Base-by-base conservation (phyloP, 2,329 filamentous ascomycete species). In the Neodidymelliopsis sp. region DNA sequence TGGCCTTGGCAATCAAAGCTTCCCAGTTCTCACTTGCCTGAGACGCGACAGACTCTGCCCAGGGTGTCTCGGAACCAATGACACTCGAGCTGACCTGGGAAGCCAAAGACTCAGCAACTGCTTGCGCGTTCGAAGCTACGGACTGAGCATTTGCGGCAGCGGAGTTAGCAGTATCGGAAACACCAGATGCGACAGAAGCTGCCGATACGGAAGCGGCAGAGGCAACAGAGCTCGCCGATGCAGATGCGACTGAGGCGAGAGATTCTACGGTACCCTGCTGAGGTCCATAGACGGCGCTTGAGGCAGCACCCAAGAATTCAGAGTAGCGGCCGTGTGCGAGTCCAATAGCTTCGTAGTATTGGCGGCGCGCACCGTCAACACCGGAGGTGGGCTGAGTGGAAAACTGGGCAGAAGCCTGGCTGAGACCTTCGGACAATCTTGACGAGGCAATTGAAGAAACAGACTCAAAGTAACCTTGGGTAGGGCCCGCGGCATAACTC, bases 281-380 rank as follows among this genome's bases (percentile, higher is more conserved):
- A 27, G 77, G 72, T 41, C 80, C 80, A 45, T 84, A 86, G 29
- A 90, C 77, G 15, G 86, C 89, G 25, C 82, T 84, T 8, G 88
- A 90, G 6, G 89, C 90, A 4, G 86, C 85, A 10, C 80, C 79
- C 2, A 94, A 57, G 63, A 94, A 93, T 38, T 87, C 86, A 4
- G 86, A 85, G 70, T 94, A 94, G 27, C 87, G 84, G 31, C 86
- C 89, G 63, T 95, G 88, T 1, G 91, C 90, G 33, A 90, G 72
- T 20, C 90, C 90, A 18, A 94, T 73, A 9, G 87, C 89, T 56
- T 90, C 87, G 60, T 91, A 92, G 71, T 93, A 93, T 48, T 87
- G 76, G 79, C 86, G 67, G 78, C 84, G 67, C 76, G 83, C 74
- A 79, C 82, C 77, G 74, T 86, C 71, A 75, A 86, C 56, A 9